Evolutionary conservation across 1,284 basidiomycete species (phyloP).

Genomic region (Agaricales sp.): DNA sequence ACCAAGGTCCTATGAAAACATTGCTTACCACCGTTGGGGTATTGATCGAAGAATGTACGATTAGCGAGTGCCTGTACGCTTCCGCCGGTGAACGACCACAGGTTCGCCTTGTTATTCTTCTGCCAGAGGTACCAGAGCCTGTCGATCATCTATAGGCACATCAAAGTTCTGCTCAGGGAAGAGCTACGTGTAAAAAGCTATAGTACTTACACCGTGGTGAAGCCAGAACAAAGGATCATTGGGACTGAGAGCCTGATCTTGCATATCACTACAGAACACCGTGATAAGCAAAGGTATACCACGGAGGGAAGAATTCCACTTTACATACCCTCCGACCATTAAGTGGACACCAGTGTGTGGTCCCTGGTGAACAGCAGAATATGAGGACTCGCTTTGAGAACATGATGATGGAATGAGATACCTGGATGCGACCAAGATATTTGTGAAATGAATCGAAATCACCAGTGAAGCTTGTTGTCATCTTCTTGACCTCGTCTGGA

Average conservation of each 20-base stretch:
- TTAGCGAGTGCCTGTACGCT: background rate
- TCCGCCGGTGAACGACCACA: background rate
- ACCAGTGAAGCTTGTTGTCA: background rate
- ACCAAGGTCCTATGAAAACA: too few relatives aligned
- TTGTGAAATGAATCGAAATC: background rate
- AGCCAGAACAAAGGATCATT: background rate
- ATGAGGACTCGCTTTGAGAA: background rate
- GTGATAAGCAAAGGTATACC: background rate
- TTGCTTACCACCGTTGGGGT: background rate
- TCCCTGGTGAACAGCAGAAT: background rate
- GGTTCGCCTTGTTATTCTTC: background rate
- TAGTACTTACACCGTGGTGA: conserved; percentile 1
- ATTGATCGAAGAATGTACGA: background rate
- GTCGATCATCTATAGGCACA: background rate
- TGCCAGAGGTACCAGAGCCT: background rate
- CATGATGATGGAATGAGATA: background rate
- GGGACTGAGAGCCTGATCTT: background rate
- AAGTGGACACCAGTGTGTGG: background rate
- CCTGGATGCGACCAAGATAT: background rate
- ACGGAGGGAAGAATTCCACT: too few relatives aligned
- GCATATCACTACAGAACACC: background rate
- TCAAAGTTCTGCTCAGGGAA: too few relatives aligned
- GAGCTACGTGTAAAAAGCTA: background rate
- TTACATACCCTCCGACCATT: background rate
- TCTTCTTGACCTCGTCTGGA: background rate